Base-by-base conservation (phyloP, 208 protist genomes). In the Wallacemonas sp. region DNA sequence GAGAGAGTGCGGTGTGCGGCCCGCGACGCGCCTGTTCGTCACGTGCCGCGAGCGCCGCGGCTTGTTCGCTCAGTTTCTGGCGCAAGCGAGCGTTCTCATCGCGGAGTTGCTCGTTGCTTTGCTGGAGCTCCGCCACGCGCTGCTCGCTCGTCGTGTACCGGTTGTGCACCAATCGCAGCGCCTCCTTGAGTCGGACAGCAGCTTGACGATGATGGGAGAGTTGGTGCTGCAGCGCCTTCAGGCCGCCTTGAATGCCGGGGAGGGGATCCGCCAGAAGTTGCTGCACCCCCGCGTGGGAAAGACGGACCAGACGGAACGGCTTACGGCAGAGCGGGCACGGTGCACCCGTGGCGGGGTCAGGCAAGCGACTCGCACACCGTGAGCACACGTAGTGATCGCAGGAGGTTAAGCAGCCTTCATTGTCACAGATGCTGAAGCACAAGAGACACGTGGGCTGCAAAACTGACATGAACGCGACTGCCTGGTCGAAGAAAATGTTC, bases 321-420 rank as follows among this genome's bases (percentile, higher is more conserved):
- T 82, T 80, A 30, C 73, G 75, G 58, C 87, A 97, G 19, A 86
- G 62, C 22, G 88, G 88, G 53, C 86, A 97, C 33, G 72, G 76
- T 12, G 66, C 70, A 9, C 59, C 66, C 9, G 58, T 41, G 8
- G 56, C 8, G 28, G 64, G 65, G n/a, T 24, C 17, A 33, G 76
- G 77, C 27, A 91, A 71, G 5, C 86, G 80, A 11, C 68, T 49
- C 41, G 72, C 54, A 56, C 91, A 97, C 30, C 85, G 75, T 3
- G 72, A 68, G 68, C 91, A 97, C 56, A 97, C 66, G 61, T 94
- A 97, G 75, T 97, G 91, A 15, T 88, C 67, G 75, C 91, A 97
- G 19, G 83, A 89, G 15, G 89, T 88, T 44, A 94, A 64, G 26
- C 71, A 59, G 21, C 87, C 85, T 17, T 77, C 67, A 1, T 62